Conservation (phyloP, 176 grass and related monocot genomes). For the Hyparrhenia diplandra region DNA sequence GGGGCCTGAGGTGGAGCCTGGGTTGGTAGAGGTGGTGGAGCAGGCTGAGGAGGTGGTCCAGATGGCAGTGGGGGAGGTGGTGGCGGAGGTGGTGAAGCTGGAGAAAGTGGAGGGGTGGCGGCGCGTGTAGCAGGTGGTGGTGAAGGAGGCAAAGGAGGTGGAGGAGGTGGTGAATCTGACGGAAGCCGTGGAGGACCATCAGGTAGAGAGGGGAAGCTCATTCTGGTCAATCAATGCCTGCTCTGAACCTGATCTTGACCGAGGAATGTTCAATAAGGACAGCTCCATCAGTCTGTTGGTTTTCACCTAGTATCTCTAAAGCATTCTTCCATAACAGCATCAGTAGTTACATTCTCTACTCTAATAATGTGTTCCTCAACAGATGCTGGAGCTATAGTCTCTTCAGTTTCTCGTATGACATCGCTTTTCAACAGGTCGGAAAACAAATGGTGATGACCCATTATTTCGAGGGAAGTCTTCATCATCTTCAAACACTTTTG, state of each 20-base stretch:
- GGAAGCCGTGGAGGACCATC: constrained; percentile 59
- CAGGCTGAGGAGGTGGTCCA: constrained; percentile 45
- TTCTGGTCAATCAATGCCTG: constrained; percentile 38
- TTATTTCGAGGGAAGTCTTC: constrained; percentile 44
- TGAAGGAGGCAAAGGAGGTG: constrained; percentile 73
- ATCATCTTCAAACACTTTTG: constrained; percentile 66
- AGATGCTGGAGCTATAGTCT: constrained; percentile 31
- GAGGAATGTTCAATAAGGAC: constrained; percentile 27
- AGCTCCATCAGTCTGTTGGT: constrained; percentile 34
- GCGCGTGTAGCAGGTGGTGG: constrained; percentile 58
- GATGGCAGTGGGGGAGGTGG: constrained; percentile 51
- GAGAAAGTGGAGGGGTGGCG: constrained; percentile 40
- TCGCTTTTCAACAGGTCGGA: constrained; percentile 33
- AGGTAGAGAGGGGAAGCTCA: constrained; percentile 58
- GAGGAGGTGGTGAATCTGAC: constrained; percentile 62
- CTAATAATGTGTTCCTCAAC: constrained; percentile 22
- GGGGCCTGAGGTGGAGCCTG: no score
- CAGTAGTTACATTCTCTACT: constrained; percentile 36
- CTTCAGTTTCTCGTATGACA: constrained; percentile 39
- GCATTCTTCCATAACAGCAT: constrained; percentile 59
- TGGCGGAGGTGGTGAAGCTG: constrained; percentile 58
- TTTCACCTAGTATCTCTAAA: constrained; percentile 39
- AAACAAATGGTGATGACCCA: constrained; percentile 35
- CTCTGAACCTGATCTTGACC: constrained; percentile 20
- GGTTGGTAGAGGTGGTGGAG: constrained; percentile 55